These are phyloP conservation scores for Mercurialis annua DNA, from an alignment of 345 rosid species.

Conservation along the genomic window DNA sequence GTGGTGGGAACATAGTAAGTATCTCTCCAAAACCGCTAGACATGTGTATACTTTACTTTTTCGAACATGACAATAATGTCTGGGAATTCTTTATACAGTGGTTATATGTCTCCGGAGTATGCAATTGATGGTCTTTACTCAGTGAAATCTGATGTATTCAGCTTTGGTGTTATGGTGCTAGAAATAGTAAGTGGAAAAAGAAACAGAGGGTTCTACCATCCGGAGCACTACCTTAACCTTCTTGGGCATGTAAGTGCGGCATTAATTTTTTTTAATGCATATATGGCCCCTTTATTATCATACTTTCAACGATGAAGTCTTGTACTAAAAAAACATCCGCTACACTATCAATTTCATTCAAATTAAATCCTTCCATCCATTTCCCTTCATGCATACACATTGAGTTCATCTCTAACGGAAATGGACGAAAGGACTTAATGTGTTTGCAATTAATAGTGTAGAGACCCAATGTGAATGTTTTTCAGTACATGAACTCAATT, in stretches of 20 bases:
- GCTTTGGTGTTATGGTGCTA: conserved; percentile 14
- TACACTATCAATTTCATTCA: background rate
- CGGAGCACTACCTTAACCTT: conserved; percentile 15
- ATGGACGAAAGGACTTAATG: background rate
- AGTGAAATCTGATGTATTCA: conserved; percentile 11
- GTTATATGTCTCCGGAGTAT: conserved; percentile 20
- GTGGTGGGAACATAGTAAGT: conserved; percentile 20
- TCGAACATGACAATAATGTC: background rate
- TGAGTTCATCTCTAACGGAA: background rate
- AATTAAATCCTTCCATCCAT: background rate
- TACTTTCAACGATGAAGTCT: too few species aligned
- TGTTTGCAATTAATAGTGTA: background rate
- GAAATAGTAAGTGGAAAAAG: conserved; percentile 11
- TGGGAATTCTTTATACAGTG: conserved; percentile 1
- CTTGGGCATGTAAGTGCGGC: conserved; percentile 14
- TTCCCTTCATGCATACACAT: background rate
- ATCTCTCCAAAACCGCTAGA: background rate
- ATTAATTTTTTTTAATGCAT: background rate
- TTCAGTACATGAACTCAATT: too few species aligned
- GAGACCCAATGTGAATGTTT: too few species aligned
- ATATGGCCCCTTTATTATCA: too few species aligned
- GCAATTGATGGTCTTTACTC: conserved; percentile 13
- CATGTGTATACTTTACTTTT: background rate
- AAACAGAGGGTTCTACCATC: conserved; percentile 10
- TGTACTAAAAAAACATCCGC: too few species aligned